Evolutionary conservation across 2,329 filamentous ascomycete genomes (phyloP).

Genomic region (Harringtonia aguacate): DNA sequence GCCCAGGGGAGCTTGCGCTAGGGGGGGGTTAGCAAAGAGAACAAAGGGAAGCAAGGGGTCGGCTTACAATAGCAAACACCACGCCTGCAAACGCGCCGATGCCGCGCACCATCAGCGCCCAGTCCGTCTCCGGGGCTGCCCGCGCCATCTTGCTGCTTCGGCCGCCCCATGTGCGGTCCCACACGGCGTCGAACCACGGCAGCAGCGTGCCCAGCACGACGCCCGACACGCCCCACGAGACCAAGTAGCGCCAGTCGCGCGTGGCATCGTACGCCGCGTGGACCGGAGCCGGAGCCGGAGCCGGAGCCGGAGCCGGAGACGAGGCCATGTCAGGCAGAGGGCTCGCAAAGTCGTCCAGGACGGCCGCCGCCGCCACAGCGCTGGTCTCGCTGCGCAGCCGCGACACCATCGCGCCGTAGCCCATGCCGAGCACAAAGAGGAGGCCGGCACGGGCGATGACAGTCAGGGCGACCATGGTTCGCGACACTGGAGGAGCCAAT

Average conservation of each 20-base stretch:
- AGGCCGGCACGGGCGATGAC: constrained; percentile 47
- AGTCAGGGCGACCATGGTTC: constrained; percentile 30
- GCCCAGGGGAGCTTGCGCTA: constrained; percentile 87
- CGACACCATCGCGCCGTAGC: constrained; percentile 73
- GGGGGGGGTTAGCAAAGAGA: neutral
- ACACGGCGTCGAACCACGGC: constrained; percentile 73
- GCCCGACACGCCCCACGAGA: constrained; percentile 73
- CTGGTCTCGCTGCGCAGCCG: constrained; percentile 60
- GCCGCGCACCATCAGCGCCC: constrained; percentile 53
- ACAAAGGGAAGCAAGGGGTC: neutral
- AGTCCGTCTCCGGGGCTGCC: constrained; percentile 47
- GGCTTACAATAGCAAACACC: constrained; percentile 63
- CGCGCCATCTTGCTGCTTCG: constrained; percentile 18
- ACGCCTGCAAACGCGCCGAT: constrained; percentile 53
- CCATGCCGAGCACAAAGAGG: constrained; percentile 68
- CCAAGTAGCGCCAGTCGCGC: constrained; percentile 55
- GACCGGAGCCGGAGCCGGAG: constrained; percentile 10
- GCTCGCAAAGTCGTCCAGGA: neutral
- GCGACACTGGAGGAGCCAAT: constrained; percentile 12
- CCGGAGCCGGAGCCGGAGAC: constrained; percentile 22
- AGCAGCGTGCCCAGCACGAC: constrained; percentile 68
- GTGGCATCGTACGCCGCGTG: constrained; percentile 6
- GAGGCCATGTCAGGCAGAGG: constrained; percentile 24
- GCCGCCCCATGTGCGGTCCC: constrained; percentile 40
- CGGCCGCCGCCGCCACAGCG: constrained; percentile 13